Base-by-base conservation (phyloP, 2,329 filamentous ascomycete genomes). In the Fusarium nygamai region DNA sequence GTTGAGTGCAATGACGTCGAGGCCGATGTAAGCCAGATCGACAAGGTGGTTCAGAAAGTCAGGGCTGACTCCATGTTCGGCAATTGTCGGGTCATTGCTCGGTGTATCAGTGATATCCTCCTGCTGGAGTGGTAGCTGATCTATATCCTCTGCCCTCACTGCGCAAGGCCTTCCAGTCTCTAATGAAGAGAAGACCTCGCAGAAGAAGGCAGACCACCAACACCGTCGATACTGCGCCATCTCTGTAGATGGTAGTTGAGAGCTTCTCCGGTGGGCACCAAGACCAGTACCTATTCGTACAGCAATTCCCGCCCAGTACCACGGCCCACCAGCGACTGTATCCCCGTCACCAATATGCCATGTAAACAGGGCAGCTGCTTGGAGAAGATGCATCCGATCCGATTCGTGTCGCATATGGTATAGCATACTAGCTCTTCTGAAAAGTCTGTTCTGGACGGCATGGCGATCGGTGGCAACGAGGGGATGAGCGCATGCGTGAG, bases 401-500 rank as follows among this genome's bases (percentile, higher is more conserved):
- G 73, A 72, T 24, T 78, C 76, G 24, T 78, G 76, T 9, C 75
- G 72, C 73, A 78, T 78, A 27, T 78, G 76, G 20, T 76, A 78
- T 0, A 78, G 41, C 76, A 78, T 78, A 11, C 76, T 78, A 2
- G 76, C 76, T 14, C 76, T 51, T 12, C 76, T 63, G 36, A 74
- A 78, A 1, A 78, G 69, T 17, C 77, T 72, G n/a, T 75, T 77
- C 38, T 78, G 78, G n/a, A 78, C 76, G 3, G 76, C 75, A 19
- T 78, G 75, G 1, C 76, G 76, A 50, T 78, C 69, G 1, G 62
- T 75, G 29, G 75, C 76, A 4, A 78, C 76, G 0, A 78, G 69
- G 0, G 76, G 76, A 33, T 78, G 76, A 4, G 73, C 29, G 29
- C 76, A 78, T 1, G 76, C 76, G 11, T 78, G 76, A 0, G 76